Evolutionary conservation across 495 filamentous ascomycete species (phyloP), one percentile per base, ranked within the genome.

Genomic region (Opeltia flavorubescens): DNA sequence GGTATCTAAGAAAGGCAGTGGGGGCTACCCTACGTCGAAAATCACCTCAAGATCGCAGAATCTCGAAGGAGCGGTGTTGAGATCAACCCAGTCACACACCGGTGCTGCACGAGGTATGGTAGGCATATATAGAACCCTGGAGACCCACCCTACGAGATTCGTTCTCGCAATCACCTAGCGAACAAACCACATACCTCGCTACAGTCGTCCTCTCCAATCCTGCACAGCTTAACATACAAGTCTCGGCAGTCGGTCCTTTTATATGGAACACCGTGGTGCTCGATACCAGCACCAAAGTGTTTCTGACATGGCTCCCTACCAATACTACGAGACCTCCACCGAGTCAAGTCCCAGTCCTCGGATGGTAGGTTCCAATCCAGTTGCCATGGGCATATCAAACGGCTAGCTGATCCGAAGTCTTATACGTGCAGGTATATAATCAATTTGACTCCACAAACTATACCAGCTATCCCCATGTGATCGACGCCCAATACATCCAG

Each of bases 301-400:
- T 11, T 52, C 55, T 0, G 55, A 58, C n/a, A 43, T 58, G 31
- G 41, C 49, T 26, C 33, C 49, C 39, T 55, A 43, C 34, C 27
- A 46, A 26, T 58, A 55, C 47, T 51, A 55, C 40, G 46, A 55
- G 18, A 46, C 44, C 20, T 55, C 55, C 28, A 50, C 49, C 17
- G 52, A 52, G 34, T 48, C 55, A 26, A 58, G 55, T 31, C 52
- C 55, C n/a, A 50, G 49, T 34, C 52, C 55, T n/a, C 52, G 52
- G 18, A 44, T 58, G 46, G 55, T 58, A 42, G 29, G 47, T 43
- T 36, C 6, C 7, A n/a, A 47, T 34, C 11, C 30, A 29, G 20
- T 34, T 36, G 28, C 48, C 52, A 38, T 38, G 44, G 24, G n/a
- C n/a, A n/a, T n/a, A n/a, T n/a, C n/a, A n/a, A n/a, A n/a, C n/a